Base-by-base conservation (phyloP, 1,284 basidiomycete species). In the Inonotus obliquus region DNA sequence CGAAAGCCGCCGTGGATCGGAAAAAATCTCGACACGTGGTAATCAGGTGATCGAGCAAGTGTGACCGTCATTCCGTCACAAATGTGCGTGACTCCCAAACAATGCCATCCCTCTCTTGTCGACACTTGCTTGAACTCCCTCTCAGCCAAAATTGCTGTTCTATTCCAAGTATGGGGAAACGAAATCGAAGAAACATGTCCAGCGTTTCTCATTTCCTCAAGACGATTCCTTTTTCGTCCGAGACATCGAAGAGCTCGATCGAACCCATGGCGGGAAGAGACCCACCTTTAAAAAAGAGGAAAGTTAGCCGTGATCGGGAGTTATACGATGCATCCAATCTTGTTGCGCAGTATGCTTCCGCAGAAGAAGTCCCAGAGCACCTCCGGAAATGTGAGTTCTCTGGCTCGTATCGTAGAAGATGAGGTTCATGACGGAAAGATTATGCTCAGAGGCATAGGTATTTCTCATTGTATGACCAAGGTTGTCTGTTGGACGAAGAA, bases 401-500 rank as follows among this genome's bases (percentile, higher is more conserved):
- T 25, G 17, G 32, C 47, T 57, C 45, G 57, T 14, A 11, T 57
- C 29, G 49, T 47, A 58, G 53, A 54, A 29, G 60, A 35, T 29
- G 60, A n/a, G 54, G 54, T 38, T 61, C 27, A 55, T 49, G 11
- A 54, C 21, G 45, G 25, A 32, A 45, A 97, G 94, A 97, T 72
- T 97, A 91, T 70, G 82, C 80, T 14, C 95, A 98, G 71, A 81
- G 95, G 32, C 80, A 85, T 58, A 83, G 92, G 1, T 87, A 86
- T 65, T 94, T 97, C 73, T 91, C 89, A 0, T 75, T 84, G 17
- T 97, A 95, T 70, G 85, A 89, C 55, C 74, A 84, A 54, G 91
- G 91, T 2, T 92, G 89, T 68, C 75, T 92, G 10, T 74, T 94
- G 2, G 92, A 95, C 66, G 84, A 88, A 67, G 92, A 95, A 73